These are phyloP conservation scores for Citrus maxima DNA, from an alignment of 345 rosid genomes.

Conservation along the genomic window DNA sequence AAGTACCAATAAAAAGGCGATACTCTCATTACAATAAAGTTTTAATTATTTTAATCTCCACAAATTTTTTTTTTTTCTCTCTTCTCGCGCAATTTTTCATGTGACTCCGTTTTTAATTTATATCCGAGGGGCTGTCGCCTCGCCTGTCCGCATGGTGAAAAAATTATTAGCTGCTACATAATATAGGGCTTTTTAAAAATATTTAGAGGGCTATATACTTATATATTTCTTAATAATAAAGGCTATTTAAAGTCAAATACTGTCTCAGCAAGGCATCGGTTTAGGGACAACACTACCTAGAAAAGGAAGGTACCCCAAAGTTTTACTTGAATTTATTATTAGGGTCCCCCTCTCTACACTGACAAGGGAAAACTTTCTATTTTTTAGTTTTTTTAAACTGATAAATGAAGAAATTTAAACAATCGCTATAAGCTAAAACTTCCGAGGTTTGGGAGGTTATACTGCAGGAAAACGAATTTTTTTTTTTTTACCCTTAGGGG, in stretches of 20 bases:
- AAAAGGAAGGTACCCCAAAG: background rate
- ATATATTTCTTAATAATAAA: background rate
- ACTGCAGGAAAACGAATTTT: background rate
- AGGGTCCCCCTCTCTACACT: background rate
- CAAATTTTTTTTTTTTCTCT: background rate
- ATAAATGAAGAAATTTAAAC: background rate
- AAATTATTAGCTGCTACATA: background rate
- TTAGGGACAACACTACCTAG: constrained; percentile 13
- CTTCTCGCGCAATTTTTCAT: constrained; percentile 8
- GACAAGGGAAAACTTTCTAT: constrained; percentile 4
- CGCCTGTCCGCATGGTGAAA: background rate
- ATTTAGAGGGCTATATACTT: background rate
- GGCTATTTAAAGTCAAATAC: constrained; percentile 9
- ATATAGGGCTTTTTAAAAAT: background rate
- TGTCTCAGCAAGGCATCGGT: constrained; percentile 1
- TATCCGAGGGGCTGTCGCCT: background rate
- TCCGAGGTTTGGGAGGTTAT: background rate
- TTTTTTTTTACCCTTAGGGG: too few relatives aligned
- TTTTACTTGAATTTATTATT: too few relatives aligned
- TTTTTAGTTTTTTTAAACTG: background rate
- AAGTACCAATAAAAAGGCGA: constrained; percentile 38
- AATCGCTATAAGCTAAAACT: background rate
- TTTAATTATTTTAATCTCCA: background rate
- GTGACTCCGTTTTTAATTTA: background rate
- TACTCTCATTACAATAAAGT: constrained; percentile 24